Percentiles rank a stretch among this genome's conserved stretches.
Conservation (phyloP, 345 rosid genomes). For the Corymbia maculata region DNA sequence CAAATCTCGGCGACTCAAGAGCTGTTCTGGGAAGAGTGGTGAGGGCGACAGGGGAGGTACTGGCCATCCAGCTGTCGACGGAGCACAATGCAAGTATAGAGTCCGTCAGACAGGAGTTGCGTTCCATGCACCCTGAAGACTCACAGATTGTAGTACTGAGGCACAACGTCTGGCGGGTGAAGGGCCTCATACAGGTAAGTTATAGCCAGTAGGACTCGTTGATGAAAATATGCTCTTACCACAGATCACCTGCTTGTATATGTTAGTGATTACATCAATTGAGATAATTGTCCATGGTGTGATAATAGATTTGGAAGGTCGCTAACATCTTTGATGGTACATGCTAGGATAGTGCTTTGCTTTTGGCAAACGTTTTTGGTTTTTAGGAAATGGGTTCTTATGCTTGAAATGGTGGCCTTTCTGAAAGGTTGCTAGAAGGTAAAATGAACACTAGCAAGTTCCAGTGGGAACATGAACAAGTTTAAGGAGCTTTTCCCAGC, state of each 20-base stretch:
- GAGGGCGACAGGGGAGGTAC: constrained; percentile 35
- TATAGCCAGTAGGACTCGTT: background rate
- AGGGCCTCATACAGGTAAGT: constrained; percentile 40
- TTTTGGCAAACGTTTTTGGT: background rate
- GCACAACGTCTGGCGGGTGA: constrained; percentile 46
- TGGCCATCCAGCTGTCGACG: constrained; percentile 32
- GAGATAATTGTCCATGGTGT: background rate
- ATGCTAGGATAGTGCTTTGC: background rate
- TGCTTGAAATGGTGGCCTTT: background rate
- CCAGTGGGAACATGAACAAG: background rate
- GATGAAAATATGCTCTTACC: background rate
- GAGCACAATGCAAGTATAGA: constrained; percentile 40
- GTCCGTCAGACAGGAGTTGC: constrained; percentile 39
- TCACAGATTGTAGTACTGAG: constrained; percentile 32
- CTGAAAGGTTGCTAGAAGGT: background rate
- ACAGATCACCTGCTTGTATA: background rate
- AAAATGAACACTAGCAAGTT: background rate
- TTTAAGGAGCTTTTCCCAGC: background rate
- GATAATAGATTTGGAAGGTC: background rate
- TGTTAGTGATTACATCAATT: background rate
- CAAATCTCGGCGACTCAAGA: constrained; percentile 43
- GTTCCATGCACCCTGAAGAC: constrained; percentile 36
- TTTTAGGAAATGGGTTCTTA: background rate
- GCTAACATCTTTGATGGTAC: background rate
- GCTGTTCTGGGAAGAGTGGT: constrained; percentile 40